phyloP scores from a whole-genome alignment of 768 basidiomycete species.

The Collybiopsis confluens region DNA sequence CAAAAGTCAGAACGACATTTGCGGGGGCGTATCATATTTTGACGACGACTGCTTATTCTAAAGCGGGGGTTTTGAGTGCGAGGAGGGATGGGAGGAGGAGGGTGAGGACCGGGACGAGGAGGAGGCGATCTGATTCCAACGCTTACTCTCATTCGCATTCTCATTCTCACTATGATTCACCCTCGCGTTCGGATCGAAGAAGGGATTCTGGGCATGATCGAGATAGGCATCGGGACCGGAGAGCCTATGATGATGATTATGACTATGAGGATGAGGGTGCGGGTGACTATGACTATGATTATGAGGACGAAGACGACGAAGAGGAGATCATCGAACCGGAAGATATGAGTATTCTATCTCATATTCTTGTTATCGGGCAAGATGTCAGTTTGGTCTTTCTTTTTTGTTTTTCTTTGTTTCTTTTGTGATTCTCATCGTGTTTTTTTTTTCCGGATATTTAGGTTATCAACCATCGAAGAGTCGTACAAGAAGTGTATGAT shows the following conservation, averaged over 20 bases:
- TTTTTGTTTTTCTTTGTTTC: not conserved
- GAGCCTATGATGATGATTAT: too few relatives aligned
- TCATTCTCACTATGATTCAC: too few relatives aligned
- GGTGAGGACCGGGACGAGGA: not conserved
- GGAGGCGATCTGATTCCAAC: too few relatives aligned
- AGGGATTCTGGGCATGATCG: too few relatives aligned
- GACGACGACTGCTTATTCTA: conserved; percentile 66
- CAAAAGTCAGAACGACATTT: conserved; percentile 76
- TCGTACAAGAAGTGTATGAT: conserved; percentile 46
- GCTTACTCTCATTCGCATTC: too few relatives aligned
- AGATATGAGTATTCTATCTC: conserved; percentile 53
- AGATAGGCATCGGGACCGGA: too few relatives aligned
- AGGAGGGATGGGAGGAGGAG: not conserved
- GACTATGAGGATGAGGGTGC: not conserved
- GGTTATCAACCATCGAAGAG: conserved; percentile 46
- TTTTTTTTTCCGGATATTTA: conserved; percentile 14
- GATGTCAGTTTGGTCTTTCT: conserved; percentile 35
- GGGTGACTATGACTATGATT: conserved; percentile 21
- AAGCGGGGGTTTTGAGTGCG: conserved; percentile 16
- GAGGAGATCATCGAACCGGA: too few relatives aligned
- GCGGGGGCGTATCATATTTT: conserved; percentile 79
- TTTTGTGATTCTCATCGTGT: not conserved
- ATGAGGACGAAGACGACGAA: too few relatives aligned
- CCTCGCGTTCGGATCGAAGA: too few relatives aligned
- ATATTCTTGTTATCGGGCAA: conserved; percentile 53